These are phyloP conservation scores for Wickerhamomyces ciferrii DNA, from an alignment of 805 yeast species.

Conservation along the genomic window DNA sequence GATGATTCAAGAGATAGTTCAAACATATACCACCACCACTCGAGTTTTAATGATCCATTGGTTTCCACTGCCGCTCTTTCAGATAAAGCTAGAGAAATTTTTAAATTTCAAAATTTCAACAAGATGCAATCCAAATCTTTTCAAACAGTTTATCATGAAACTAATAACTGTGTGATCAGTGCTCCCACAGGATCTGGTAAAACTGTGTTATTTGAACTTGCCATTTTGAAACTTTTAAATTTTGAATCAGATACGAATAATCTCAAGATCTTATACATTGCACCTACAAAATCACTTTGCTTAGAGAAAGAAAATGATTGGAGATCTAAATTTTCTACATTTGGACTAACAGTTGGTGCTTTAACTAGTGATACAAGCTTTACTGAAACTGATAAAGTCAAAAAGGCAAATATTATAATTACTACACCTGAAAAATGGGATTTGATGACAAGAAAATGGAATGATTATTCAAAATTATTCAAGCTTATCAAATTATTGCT, in stretches of 20 bases:
- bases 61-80: conserved; percentile 26
- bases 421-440: conserved; percentile 67
- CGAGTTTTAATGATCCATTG: neutral
- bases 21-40: neutral
- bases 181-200: conserved; percentile 62
- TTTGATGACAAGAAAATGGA: conserved; percentile 45
- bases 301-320: conserved; percentile 43
- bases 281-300: conserved; percentile 58
- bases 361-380: conserved; percentile 51
- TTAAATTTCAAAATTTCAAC: conserved; percentile 35
- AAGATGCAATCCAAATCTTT: conserved; percentile 47
- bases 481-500: conserved; percentile 39
- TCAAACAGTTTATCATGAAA: conserved; percentile 26
- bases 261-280: conserved; percentile 41
- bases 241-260: conserved; percentile 19
- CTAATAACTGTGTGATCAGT: conserved; percentile 40
- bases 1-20: neutral
- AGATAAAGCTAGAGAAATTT: conserved; percentile 28
- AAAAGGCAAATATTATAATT: conserved; percentile 45
- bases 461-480: conserved; percentile 33
- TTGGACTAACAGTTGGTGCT: conserved; percentile 40
- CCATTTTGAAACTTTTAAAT: conserved; percentile 34
- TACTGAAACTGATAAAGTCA: conserved; percentile 38
- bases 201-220: conserved; percentile 49
- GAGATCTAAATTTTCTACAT: conserved; percentile 32